A percentile compares a stretch with the other conserved stretches of the same genome.
These are phyloP conservation scores for Cladosporium sp. DNA, from an alignment of 2,329 filamentous ascomycete genomes.

Conservation along the genomic window DNA sequence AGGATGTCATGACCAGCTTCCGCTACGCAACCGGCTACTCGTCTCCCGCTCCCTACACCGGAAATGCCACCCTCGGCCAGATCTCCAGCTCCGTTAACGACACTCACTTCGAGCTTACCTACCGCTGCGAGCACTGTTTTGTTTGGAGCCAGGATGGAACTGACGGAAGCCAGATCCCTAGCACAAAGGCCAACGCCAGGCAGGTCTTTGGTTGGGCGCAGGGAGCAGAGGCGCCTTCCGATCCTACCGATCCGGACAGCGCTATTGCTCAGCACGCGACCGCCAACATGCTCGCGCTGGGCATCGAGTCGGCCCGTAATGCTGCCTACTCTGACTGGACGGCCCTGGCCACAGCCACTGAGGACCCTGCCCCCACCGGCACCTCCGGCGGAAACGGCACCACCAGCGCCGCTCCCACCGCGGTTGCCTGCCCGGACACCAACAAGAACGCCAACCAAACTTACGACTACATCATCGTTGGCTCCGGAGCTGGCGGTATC, in stretches of 20 bases:
- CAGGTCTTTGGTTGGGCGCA: constrained; percentile 28
- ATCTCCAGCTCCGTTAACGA: constrained; percentile 53
- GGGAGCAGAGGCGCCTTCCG: constrained; percentile 22
- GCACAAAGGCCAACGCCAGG: constrained; percentile 26
- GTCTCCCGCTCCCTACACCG: constrained; percentile 53
- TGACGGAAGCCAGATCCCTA: constrained; percentile 33
- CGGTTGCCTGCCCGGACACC: constrained; percentile 19
- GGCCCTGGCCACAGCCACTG: constrained; percentile 26
- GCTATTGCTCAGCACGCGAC: constrained; percentile 48
- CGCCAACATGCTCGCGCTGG: constrained; percentile 48
- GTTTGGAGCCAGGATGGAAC: constrained; percentile 38
- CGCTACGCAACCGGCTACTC: constrained; percentile 54
- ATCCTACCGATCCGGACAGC: constrained; percentile 35
- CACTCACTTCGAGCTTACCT: constrained; percentile 57
- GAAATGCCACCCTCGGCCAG: constrained; percentile 56
- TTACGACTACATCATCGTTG: constrained; percentile 60
- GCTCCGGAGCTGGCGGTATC: constrained; percentile 57
- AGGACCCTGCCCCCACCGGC: constrained; percentile 38
- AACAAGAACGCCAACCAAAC: constrained; percentile 34
- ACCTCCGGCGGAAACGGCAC: constrained; percentile 28
- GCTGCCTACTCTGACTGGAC: constrained; percentile 37
- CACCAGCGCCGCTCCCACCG: constrained; percentile 14
- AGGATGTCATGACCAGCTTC: constrained; percentile 52
- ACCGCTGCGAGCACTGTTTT: constrained; percentile 52
- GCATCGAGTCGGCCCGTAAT: constrained; percentile 40